Evolutionary conservation across 2,329 filamentous ascomycete species (phyloP).

Genomic region (Shiraia bambusicola): DNA sequence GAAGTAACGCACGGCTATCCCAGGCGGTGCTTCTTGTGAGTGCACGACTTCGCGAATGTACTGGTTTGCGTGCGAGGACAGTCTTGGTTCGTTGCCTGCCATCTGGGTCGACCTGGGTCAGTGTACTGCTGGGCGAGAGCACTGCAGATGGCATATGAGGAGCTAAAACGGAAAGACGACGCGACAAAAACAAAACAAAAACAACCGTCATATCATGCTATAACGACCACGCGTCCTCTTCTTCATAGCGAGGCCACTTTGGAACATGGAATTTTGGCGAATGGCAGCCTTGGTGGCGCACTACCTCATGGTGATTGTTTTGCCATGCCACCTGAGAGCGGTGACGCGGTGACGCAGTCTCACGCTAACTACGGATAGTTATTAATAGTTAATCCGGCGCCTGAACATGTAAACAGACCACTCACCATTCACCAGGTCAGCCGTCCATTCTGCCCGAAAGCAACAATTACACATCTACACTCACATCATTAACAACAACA

Average conservation of each 20-base stretch:
- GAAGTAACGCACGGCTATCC: conserved; percentile 63
- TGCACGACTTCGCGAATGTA: conserved; percentile 51
- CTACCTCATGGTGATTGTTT: conserved; percentile 14
- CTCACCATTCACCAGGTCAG: too few species aligned
- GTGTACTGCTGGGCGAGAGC: conserved; percentile 1
- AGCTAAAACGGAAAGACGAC: neutral
- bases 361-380: too few species aligned
- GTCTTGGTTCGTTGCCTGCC: conserved; percentile 21
- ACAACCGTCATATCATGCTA: conserved; percentile 17
- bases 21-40: conserved; percentile 35
- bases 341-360: conserved; percentile 38
- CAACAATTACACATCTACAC: too few species aligned
- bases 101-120: conserved; percentile 10
- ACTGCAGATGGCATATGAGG: conserved; percentile 7
- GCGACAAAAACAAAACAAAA: too few species aligned
- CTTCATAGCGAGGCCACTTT: conserved; percentile 7
- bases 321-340: conserved; percentile 20
- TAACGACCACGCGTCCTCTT: conserved; percentile 4
- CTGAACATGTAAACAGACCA: conserved; percentile 19
- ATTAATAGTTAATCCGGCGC: conserved; percentile 21
- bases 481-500: too few species aligned
- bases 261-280: conserved; percentile 6
- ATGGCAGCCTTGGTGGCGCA: conserved; percentile 21
- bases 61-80: conserved; percentile 42
- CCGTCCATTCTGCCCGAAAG: too few species aligned